Evolutionary conservation across 192 early-diverging fungal species (phyloP), one percentile per base, ranked within the genome.

Genomic region (Backusella macrospora): DNA sequence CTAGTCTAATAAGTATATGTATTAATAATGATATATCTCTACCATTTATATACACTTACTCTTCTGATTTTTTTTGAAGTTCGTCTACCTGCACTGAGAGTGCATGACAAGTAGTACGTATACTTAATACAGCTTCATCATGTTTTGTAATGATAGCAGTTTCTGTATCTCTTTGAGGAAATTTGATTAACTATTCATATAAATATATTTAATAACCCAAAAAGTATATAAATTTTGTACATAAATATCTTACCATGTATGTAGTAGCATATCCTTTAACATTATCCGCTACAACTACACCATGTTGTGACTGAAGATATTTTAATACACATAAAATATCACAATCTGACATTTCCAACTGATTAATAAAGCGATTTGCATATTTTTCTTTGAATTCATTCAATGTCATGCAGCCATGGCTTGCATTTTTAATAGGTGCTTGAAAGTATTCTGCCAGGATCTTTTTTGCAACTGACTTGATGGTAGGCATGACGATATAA

Each of bases 91-190:
- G 91, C 6, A 46, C 48, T 38, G 84, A 74, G 1, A 92, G 79
- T 40, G 80, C 79, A 26, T 78, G 52, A 26, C 78, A 78, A 0
- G 90, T 90, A 43, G 80, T 80, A 48, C 82, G 85, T 6, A 92
- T 81, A 45, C 75, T 81, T 14, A 90, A 68, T 18, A 92, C 85
- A 2, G 88, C 88, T 37, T 83, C 73, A 75, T 92, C 91, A 2
- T 81, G 78, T 23, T 78, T 68, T 4, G 89, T 86, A 29, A 92
- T 85, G 39, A 81, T 76, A 40, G 63, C 73, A 8, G 14, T 23
- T 6, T 18, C 16, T 1, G 12, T 48, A 21, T 64, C 67, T 26
- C 18, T 75, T n/a, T 42, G 43, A 40, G 70, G 68, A 23, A 76
- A 73, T 65, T 74, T 75, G 37, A 75, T 48, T 21, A 75, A 68